Base-by-base conservation (phyloP, 495 filamentous ascomycete genomes). In the Lophiotrema nucula region DNA sequence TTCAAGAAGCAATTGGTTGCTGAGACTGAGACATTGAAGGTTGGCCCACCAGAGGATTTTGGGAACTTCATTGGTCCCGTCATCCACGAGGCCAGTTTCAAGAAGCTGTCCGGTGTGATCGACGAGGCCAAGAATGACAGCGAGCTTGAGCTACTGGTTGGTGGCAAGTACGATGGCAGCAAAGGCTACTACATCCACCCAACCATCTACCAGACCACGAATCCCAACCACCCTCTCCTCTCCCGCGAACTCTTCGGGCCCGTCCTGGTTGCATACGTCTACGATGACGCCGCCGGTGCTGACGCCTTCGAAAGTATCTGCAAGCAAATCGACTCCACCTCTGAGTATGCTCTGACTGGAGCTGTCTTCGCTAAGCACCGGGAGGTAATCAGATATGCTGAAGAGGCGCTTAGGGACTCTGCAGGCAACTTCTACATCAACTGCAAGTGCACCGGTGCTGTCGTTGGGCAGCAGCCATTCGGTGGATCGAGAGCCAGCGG, bases 151-250 rank as follows among this genome's bases (percentile, higher is more conserved):
- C 73, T 83, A 11, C 66, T 87, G 11, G 76, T 75, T 12, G 84
- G 84, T 39, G 84, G 84, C 25, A 73, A 73, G 31, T 82, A 84
- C 64, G 81, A 86, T 66, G 76, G 75, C 44, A 77, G 72, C 47
- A 74, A 78, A 58, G 84, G 84, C 64, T 87, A 81, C 76, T 87
- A 79, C 77, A 79, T 87, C 63, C 76, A 85, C 58, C 84, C 84
- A 6, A 87, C 84, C 51, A 79, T 86, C 65, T 87, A 87, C 76
- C 71, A 72, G 42, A 85, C 84, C 60, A 74, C 73, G n/a, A 84
- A 86, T 72, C 79, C 84, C 0, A 72, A 79, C 64, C 84, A 87
- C 70, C 76, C 74, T 43, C 80, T 85, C 51, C 76, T 87, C 19
- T 76, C 74, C 39, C 81, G 75, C 47, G 83, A 87, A 67, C 79